Evolutionary conservation across 1,284 basidiomycete genomes (phyloP), one percentile per base, ranked within the genome.

Genomic region (Papiliotrema terrestris): DNA sequence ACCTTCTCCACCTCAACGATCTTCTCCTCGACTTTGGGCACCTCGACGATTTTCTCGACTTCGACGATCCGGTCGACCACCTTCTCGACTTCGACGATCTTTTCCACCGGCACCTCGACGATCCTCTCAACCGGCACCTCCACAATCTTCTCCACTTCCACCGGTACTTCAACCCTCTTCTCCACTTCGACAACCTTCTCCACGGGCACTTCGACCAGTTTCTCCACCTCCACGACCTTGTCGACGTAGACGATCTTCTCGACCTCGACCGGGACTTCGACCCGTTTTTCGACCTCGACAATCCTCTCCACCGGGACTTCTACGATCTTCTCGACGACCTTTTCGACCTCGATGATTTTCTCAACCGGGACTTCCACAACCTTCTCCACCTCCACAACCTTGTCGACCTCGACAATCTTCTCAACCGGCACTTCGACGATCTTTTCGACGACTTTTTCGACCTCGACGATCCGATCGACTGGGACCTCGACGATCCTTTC

Each of bases 131-230:
- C 62, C 8, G 45, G 44, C 4, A 62, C 61, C 43, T 72, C 69
- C 36, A 78, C 70, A 35, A 73, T 63, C 57, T 59, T 70, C 52
- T 66, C 62, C 37, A 74, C 67, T 49, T 75, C 47, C 3, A 61
- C 44, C 48, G 67, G 69, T n/a, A 65, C 58, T 47, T 71, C 67
- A 57, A 75, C 68, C 15, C 60, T 58, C 53, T 68, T 70, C 23
- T 82, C 83, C 51, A 82, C 78, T 49, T 73, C 71, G 20, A 71
- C 64, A 17, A 66, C 61, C 53, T 64, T 68, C 49, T 73, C 69
- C n/a, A 75, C 67, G 23, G 63, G 51, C 11, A 63, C 62, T 42
- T 73, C 69, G 41, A 78, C 70, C 29, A 72, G 62, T 58, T 60
- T 71, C 52, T 67, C 63, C 38, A 75, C 66, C 49, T 75, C 48